Evolutionary conservation across 2,329 filamentous ascomycete species (phyloP).

Genomic region (Ceratocystis alfenasii): DNA sequence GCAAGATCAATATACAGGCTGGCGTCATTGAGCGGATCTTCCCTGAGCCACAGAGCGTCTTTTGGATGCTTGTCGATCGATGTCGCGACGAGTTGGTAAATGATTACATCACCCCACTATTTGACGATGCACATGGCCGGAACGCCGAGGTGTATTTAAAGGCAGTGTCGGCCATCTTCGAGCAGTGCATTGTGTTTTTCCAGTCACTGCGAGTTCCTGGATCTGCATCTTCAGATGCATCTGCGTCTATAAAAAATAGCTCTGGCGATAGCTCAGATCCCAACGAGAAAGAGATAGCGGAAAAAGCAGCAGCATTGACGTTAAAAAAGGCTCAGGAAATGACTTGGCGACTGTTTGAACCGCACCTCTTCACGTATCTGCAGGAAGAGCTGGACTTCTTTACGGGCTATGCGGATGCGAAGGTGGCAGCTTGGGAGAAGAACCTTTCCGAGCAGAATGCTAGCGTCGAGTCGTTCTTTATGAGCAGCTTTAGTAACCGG

Average conservation of each 20-base stretch:
- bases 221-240: too few species aligned
- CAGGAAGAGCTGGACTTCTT: constrained; percentile 86
- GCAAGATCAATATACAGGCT: constrained; percentile 71
- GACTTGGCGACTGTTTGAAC: constrained; percentile 67
- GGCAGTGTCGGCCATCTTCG: constrained; percentile 76
- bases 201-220: constrained; percentile 44
- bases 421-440: constrained; percentile 81
- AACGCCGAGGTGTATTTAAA: constrained; percentile 69
- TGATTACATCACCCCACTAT: constrained; percentile 73
- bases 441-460: constrained; percentile 84
- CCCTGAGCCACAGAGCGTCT: constrained; percentile 54
- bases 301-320: not conserved
- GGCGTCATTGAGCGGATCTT: constrained; percentile 74
- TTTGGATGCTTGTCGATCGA: constrained; percentile 69
- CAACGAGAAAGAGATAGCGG: not conserved
- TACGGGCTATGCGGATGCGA: constrained; percentile 58
- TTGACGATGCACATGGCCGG: constrained; percentile 73
- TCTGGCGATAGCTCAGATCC: not conserved
- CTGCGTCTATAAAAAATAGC: not conserved
- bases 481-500: constrained; percentile 76
- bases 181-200: constrained; percentile 69
- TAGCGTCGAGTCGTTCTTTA: constrained; percentile 82
- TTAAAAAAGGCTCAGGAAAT: constrained; percentile 51
- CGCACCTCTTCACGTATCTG: constrained; percentile 85
- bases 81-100: constrained; percentile 72